phyloP scores from a whole-genome alignment of 805 yeast genomes.

The Candida silvicultrix region DNA sequence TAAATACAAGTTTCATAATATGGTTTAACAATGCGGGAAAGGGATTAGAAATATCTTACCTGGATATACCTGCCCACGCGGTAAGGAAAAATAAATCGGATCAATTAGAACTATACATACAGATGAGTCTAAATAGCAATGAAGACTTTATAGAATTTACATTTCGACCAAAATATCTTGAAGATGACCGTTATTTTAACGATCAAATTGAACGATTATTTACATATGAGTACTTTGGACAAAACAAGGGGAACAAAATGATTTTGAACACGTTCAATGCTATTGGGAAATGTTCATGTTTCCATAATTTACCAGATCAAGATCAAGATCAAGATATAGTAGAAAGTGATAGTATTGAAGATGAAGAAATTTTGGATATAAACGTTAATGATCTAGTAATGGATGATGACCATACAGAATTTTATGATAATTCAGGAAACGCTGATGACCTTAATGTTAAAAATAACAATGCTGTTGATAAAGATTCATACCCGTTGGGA shows the following conservation, averaged over 20 bases:
- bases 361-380: conserved; percentile 16
- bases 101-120: conserved; percentile 9
- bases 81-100: conserved; percentile 7
- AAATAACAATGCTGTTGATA: not conserved
- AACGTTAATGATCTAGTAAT: conserved; percentile 2
- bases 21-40: conserved; percentile 31
- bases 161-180: conserved; percentile 29
- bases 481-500: not conserved
- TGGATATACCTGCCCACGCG: conserved; percentile 15
- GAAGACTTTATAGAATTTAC: conserved; percentile 23
- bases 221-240: conserved; percentile 30
- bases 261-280: conserved; percentile 31
- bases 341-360: conserved; percentile 6
- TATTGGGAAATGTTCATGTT: conserved; percentile 24
- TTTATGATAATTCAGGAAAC: not conserved
- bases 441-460: not conserved
- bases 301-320: conserved; percentile 2
- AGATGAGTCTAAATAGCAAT: conserved; percentile 3
- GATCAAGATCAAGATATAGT: conserved; percentile 1
- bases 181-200: conserved; percentile 30
- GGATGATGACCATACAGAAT: conserved; percentile 2
- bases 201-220: conserved; percentile 28
- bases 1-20: conserved; percentile 29
- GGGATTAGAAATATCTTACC: conserved; percentile 32
- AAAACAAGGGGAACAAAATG: conserved; percentile 33